phyloP scores from a whole-genome alignment of 23 red algal species.

The Chondrus crispus region DNA sequence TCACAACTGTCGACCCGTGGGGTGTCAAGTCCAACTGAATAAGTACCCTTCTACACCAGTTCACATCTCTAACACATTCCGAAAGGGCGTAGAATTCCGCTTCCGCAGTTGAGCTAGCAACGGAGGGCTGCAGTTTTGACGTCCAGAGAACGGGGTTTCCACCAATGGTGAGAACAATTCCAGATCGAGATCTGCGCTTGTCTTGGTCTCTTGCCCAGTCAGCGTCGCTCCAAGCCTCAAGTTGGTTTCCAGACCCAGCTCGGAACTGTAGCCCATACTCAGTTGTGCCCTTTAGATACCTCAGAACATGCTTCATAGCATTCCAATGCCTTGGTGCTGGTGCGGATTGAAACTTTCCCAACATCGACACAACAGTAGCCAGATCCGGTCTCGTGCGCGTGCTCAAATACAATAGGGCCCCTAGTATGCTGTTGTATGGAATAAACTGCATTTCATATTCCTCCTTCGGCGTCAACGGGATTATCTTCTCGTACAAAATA shows the following conservation, averaged over 20 bases:
- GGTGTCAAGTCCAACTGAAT: neutral
- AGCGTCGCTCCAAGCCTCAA: neutral
- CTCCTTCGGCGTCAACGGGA: neutral
- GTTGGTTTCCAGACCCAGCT: too few species aligned
- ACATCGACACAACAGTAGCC: neutral
- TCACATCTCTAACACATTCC: neutral
- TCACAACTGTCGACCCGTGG: neutral
- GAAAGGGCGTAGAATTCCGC: neutral
- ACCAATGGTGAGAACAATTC: neutral
- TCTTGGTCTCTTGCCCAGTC: conserved; percentile 21
- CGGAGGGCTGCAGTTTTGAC: neutral
- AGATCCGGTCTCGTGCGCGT: neutral
- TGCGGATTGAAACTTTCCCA: neutral
- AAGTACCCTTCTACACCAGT: neutral
- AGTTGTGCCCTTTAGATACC: conserved; percentile 17
- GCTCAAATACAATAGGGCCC: neutral
- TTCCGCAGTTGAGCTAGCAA: neutral
- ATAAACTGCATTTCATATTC: neutral
- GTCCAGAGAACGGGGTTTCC: neutral
- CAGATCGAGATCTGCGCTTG: neutral
- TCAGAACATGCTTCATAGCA: neutral
- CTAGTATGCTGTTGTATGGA: neutral
- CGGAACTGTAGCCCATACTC: neutral
- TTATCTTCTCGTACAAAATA: neutral
- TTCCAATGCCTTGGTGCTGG: neutral